Evolutionary conservation across 805 yeast genomes (phyloP), one percentile per base, ranked within the genome.

Genomic region (Danielia oregonensis): DNA sequence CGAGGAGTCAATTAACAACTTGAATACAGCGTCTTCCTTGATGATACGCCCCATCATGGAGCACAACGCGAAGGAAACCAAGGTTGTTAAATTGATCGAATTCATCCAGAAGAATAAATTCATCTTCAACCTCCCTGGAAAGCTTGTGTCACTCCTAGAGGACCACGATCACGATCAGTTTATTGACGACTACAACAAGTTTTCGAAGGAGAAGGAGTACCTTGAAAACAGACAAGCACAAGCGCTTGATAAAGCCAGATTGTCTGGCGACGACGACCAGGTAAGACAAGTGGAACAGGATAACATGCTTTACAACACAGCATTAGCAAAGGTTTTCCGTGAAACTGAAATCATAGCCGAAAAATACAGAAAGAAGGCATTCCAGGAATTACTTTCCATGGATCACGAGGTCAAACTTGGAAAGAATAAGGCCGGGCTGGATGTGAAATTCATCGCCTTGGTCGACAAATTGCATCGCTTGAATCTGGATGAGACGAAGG

Each of bases 11-110:
- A 51, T 67, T 24, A 63, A 64, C 36, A 63, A 63, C 41, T 47
- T 67, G 30, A 65, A 63, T 33, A 43, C 61, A 22, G 52, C 65
- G 2, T 56, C 70, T 0, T 46, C 65, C 6, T 46, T 64, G 27
- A 57, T 64, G 57, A 64, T 67, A 19, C 49, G 70, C 29, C 73
- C 73, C 5, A 61, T 67, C 10, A 48, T 56, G 42, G 72, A 67
- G 24, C 63, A 63, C 36, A 57, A 59, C 35, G 46, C 50, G 17
- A 61, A 55, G 38, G 70, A 65, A 45, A 36, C 35, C 6, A 67
- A 66, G 34, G 43, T 66, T 15, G 26, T 46, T 15, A 52, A 44
- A 30, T 47, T 66, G 35, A 60, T 67, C 24, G 71, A 65, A 5
- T 64, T 65, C 35, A 43, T 66, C 10, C 49, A 50, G 11, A 33